Base-by-base conservation (phyloP, 2,329 filamentous ascomycete genomes). In the Arachnomyces sp. region DNA sequence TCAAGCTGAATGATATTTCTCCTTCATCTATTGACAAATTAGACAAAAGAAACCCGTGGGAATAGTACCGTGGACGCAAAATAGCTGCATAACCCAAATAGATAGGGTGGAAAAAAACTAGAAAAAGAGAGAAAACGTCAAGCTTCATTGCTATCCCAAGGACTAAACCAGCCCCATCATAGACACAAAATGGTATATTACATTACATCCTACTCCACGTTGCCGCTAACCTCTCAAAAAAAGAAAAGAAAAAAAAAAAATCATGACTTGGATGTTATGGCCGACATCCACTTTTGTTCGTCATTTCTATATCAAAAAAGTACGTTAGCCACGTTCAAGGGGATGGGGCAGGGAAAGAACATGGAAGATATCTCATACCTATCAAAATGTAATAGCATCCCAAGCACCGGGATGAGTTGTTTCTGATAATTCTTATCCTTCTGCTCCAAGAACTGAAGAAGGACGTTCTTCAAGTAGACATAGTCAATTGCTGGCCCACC, bases 231-330 rank as follows among this genome's bases (percentile, higher is more conserved):
- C 21, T 25, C 21, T 25, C 5, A 25, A 25, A 25, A 30, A 30
- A 30, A 30, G n/a, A 30, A 30, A 8, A 8, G 28, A 8, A 16
- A 25, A 14, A 36, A 16, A 17, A 25, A 25, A 16, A 25, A 34
- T 21, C 17, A 46, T 60, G 49, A 73, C 52, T 60, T 63, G 12
- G 74, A 70, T 44, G 72, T 70, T 36, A 94, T 80, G 2, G 84
- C 87, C 13, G 80, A 76, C 63, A 82, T 78, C 86, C 87, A 94
- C 63, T 86, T 90, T 63, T 92, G 82, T 65, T 92, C 84, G 51
- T 95, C 88, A 52, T 75, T 77, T 52, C 75, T 79, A 42, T 44
- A 42, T 4, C 38, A 11, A 28, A 34, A 32, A n/a, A n/a, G n/a
- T n/a, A n/a, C n/a, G n/a, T n/a, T n/a, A n/a, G n/a, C n/a, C n/a